Conservation (phyloP, 768 basidiomycete species). For the Suillus plorans region DNA sequence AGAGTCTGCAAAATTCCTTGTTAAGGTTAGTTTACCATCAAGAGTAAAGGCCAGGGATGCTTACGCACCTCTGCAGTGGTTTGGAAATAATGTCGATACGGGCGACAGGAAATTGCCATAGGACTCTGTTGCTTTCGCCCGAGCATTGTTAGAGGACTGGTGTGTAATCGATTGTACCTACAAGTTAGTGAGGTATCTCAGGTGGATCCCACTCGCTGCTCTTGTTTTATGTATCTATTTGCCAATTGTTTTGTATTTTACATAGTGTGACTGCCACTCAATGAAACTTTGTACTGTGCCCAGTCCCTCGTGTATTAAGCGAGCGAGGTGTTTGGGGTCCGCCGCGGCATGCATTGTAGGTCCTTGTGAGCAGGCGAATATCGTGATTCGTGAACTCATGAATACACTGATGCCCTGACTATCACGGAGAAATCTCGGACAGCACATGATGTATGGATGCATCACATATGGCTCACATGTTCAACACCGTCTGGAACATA, state of each 20-base stretch:
- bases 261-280: background rate
- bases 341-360: background rate
- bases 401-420: too few relatives aligned
- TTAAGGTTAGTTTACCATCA: constrained; percentile 40
- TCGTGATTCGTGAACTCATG: too few relatives aligned
- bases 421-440: too few relatives aligned
- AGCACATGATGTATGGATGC: too few relatives aligned
- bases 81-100: constrained; percentile 27
- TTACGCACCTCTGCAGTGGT: constrained; percentile 23
- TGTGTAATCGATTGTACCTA: background rate
- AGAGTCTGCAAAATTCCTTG: constrained; percentile 55
- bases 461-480: constrained; percentile 29
- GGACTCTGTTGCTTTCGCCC: background rate
- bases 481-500: background rate
- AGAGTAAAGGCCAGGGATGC: background rate
- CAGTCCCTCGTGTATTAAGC: background rate
- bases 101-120: constrained; percentile 5
- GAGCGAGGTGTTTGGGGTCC: constrained; percentile 5
- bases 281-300: background rate
- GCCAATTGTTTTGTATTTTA: background rate
- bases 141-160: constrained; percentile 2
- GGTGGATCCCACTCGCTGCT: background rate
- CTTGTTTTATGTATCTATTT: background rate
- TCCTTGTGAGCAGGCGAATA: constrained; percentile 5
- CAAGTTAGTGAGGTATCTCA: background rate